Conservation (phyloP, 2,329 filamentous ascomycete genomes). For the Pseudophaeomoniella oleicola region DNA sequence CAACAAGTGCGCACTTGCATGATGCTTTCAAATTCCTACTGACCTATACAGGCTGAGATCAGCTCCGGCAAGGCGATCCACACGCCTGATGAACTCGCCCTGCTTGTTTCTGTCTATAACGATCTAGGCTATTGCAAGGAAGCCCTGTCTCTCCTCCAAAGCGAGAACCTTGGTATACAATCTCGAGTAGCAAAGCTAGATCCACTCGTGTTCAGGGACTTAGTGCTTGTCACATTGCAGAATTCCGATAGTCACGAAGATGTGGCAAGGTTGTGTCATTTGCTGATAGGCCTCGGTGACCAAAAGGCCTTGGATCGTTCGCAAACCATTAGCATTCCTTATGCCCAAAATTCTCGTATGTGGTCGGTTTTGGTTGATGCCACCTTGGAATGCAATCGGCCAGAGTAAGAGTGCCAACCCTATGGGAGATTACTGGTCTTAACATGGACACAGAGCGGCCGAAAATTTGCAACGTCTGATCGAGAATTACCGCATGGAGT, state of each 20-base stretch:
- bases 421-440: no score
- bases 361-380: constrained; percentile 27
- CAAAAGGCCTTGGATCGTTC: constrained; percentile 27
- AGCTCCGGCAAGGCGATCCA: constrained; percentile 29
- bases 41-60: constrained; percentile 8
- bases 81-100: constrained; percentile 28
- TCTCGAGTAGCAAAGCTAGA: constrained; percentile 29
- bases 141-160: constrained; percentile 25
- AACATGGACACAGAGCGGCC: no score
- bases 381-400: constrained; percentile 11
- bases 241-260: constrained; percentile 23
- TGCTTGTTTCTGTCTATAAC: constrained; percentile 29
- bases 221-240: constrained; percentile 22
- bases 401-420: no score
- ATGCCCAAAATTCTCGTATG: constrained; percentile 13
- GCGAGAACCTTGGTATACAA: constrained; percentile 23
- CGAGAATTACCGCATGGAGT: constrained; percentile 17
- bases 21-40: no score
- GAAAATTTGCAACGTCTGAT: constrained; percentile 20
- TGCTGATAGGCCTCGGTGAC: constrained; percentile 10
- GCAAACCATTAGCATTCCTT: background rate
- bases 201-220: constrained; percentile 23
- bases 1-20: constrained; percentile 1
- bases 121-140: constrained; percentile 24
- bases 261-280: constrained; percentile 20